These are phyloP conservation scores for Coprinellus micaceus DNA, from an alignment of 768 basidiomycete species.

Conservation along the genomic window DNA sequence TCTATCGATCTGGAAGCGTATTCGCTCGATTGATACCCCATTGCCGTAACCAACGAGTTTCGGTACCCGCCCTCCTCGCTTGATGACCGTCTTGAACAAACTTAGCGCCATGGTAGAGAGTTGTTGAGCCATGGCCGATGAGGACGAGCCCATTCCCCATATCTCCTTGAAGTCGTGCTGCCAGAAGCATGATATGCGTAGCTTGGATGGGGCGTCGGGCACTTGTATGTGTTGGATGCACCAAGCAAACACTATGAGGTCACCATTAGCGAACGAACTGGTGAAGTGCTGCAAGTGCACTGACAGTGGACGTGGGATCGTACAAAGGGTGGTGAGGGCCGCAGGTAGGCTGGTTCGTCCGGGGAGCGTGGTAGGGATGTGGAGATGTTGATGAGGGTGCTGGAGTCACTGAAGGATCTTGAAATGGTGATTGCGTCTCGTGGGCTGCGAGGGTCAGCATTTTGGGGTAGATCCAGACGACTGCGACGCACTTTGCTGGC, in stretches of 20 bases:
- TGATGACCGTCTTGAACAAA: conserved; percentile 74
- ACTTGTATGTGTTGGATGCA: conserved; percentile 72
- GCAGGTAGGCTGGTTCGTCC: conserved; percentile 87
- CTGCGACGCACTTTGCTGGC: conserved; percentile 82
- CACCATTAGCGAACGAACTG: conserved; percentile 11
- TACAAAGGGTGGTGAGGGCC: conserved; percentile 90
- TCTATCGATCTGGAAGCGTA: conserved; percentile 77
- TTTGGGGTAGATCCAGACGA: conserved; percentile 4
- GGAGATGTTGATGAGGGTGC: conserved; percentile 84
- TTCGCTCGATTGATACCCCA: conserved; percentile 74
- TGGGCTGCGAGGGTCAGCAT: conserved; percentile 52
- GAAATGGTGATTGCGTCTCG: conserved; percentile 94
- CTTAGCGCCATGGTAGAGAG: conserved; percentile 83
- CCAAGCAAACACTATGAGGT: conserved; percentile 83
- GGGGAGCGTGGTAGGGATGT: conserved; percentile 90
- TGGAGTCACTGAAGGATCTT: conserved; percentile 73
- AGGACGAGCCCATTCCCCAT: conserved; percentile 73
- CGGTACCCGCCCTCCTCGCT: conserved; percentile 72
- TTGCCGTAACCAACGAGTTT: conserved; percentile 74
- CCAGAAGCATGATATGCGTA: conserved; percentile 88
- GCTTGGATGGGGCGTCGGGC: conserved; percentile 33
- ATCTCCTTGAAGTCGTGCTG: conserved; percentile 87
- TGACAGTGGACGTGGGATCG: conserved; percentile 77
- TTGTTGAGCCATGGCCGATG: conserved; percentile 64
- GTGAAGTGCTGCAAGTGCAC: conserved; percentile 10